Conservation (phyloP, 768 basidiomycete genomes). For the Hypholoma sublateritium region DNA sequence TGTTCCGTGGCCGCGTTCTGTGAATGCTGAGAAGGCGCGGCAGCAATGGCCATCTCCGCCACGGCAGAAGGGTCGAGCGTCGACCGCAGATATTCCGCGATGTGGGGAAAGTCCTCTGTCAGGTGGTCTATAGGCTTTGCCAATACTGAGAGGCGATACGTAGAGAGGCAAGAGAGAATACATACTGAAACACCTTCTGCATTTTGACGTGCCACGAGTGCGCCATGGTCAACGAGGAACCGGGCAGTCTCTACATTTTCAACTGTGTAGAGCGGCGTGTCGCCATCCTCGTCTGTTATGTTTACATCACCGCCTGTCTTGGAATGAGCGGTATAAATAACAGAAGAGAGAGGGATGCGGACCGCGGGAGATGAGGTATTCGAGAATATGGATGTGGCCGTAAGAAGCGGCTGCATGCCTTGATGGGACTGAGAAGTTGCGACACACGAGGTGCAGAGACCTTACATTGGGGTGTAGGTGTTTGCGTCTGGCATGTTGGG, state of each 20-base stretch:
- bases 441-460: constrained; percentile 12
- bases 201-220: constrained; percentile 61
- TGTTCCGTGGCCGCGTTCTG: constrained; percentile 70
- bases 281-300: constrained; percentile 81
- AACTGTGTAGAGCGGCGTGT: constrained; percentile 90
- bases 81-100: constrained; percentile 61
- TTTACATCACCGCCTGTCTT: constrained; percentile 81
- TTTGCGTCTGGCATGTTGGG: constrained; percentile 70
- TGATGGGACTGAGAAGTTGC: constrained; percentile 27
- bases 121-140: constrained; percentile 69
- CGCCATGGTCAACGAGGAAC: constrained; percentile 80
- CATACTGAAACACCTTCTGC: constrained; percentile 74
- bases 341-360: constrained; percentile 3
- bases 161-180: constrained; percentile 13
- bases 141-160: constrained; percentile 8
- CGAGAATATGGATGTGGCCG: constrained; percentile 71
- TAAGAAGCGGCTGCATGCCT: constrained; percentile 96
- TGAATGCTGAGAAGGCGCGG: constrained; percentile 57
- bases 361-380: constrained; percentile 79
- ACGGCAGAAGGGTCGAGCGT: constrained; percentile 21
- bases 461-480: constrained; percentile 82
- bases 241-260: constrained; percentile 78
- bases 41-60: constrained; percentile 4
- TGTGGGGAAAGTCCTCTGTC: constrained; percentile 66
- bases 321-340: constrained; percentile 8